Base-by-base conservation (phyloP, 345 rosid species). In the Barbarea vulgaris region DNA sequence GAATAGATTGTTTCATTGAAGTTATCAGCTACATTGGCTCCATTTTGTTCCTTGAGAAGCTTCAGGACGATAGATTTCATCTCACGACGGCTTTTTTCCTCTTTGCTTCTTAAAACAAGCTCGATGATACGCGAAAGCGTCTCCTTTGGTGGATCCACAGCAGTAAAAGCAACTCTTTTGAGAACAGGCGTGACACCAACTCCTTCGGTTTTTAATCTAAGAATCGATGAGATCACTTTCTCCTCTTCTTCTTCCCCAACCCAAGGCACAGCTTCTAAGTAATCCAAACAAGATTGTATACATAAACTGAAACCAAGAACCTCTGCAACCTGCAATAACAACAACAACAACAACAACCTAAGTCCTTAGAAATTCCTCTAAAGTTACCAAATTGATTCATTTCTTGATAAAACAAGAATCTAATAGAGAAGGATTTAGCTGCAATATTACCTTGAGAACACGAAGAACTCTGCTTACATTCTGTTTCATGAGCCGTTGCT, bases 231-330 rank as follows among this genome's bases (percentile, higher is more conserved):
- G 60, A 95, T 85, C 22, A 95, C 99, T 74, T 87, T 91, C 70
- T 88, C 96, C 76, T 95, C 99, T 78, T 95, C 97, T 80, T 94
- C 99, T 61, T 91, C 93, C 22, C 97, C 99, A 15, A 90, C 92
- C 99, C 99, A 95, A 0, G 99, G 99, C 81, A 92, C 99, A 61
- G 99, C 99, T 87, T 95, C 99, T 68, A 95, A 79, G 75, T 89
- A 95, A 83, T 90, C 95, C 83, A 95, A 86, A 78, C 97, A 91
- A 73, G 93, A 84, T 30, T 72, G 80, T 0, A 90, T 86, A 83
- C 99, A 95, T 36, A 82, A 81, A 60, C 69, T 85, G 77, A 87
- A 95, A 57, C 93, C 88, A 63, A 92, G 87, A 78, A 83, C 61
- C 77, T 95, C 96, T 41, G 93, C 93, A 6, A 89, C 88, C 96